Conservation (phyloP, 441 rosid genomes). For the Pelargonium myrrhifolium region DNA sequence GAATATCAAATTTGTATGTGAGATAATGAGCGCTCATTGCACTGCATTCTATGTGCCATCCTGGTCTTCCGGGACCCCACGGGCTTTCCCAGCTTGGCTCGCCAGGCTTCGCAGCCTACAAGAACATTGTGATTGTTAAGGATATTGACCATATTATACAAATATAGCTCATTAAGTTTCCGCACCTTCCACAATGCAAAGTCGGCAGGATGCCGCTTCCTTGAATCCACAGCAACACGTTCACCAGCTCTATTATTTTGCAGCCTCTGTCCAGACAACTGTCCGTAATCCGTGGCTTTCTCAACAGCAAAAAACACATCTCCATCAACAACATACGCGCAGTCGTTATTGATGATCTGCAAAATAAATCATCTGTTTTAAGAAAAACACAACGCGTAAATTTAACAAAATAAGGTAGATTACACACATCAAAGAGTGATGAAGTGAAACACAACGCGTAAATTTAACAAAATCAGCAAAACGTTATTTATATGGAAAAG, state of each 20-base stretch:
- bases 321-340: constrained; percentile 65
- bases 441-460: no score
- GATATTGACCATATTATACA: neutral
- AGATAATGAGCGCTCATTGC: constrained; percentile 88
- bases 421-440: no score
- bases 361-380: constrained; percentile 6
- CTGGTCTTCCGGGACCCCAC: constrained; percentile 90
- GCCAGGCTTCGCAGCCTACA: constrained; percentile 79
- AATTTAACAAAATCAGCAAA: no score
- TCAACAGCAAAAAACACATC: constrained; percentile 83
- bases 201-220: constrained; percentile 81
- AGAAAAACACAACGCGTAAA: no score
- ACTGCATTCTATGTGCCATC: constrained; percentile 99
- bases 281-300: constrained; percentile 65
- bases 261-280: constrained; percentile 60
- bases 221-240: constrained; percentile 75
- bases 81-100: constrained; percentile 89
- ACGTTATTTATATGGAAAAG: no score
- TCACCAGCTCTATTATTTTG: constrained; percentile 80
- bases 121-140: constrained; percentile 1
- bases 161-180: constrained; percentile 3
- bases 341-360: constrained; percentile 71
- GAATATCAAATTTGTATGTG: constrained; percentile 66
- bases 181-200: constrained; percentile 90
- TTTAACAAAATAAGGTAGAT: no score